These are phyloP conservation scores for Amaranthus palmeri DNA, from an alignment of 148 eudicot species.

Conservation along the genomic window DNA sequence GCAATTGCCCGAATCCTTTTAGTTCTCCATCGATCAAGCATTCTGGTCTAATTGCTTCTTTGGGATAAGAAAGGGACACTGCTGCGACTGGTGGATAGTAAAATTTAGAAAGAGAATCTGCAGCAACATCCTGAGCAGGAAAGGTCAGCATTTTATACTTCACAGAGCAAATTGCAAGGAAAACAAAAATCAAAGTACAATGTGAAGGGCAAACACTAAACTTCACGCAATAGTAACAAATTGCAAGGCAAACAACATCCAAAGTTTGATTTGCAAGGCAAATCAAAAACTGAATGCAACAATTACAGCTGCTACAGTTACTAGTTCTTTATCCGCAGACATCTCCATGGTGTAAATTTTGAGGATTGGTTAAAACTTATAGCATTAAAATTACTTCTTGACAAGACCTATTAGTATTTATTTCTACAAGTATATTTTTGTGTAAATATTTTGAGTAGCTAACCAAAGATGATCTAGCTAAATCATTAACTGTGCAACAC, in stretches of 20 bases:
- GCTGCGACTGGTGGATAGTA: constrained; percentile 88
- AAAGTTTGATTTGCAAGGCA: background rate
- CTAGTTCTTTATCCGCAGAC: background rate
- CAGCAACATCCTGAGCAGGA: constrained; percentile 50
- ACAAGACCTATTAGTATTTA: too few relatives aligned
- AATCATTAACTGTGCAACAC: too few relatives aligned
- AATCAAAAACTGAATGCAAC: background rate
- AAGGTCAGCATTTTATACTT: background rate
- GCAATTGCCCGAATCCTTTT: constrained; percentile 86
- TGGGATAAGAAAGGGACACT: constrained; percentile 80
- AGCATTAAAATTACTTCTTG: too few relatives aligned
- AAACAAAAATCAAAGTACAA: background rate
- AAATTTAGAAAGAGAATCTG: constrained; percentile 68
- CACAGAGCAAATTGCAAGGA: background rate
- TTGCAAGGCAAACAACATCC: background rate
- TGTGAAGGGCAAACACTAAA: too few relatives aligned
- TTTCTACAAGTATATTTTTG: too few relatives aligned
- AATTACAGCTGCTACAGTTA: background rate
- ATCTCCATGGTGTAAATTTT: background rate
- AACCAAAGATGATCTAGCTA: too few relatives aligned
- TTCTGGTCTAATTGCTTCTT: constrained; percentile 60
- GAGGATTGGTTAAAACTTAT: background rate
- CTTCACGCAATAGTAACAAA: background rate
- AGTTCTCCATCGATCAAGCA: constrained; percentile 68
- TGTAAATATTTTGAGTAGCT: too few relatives aligned